Conservation (phyloP, 1,284 basidiomycete genomes). For the Sporisorium sorghi region DNA sequence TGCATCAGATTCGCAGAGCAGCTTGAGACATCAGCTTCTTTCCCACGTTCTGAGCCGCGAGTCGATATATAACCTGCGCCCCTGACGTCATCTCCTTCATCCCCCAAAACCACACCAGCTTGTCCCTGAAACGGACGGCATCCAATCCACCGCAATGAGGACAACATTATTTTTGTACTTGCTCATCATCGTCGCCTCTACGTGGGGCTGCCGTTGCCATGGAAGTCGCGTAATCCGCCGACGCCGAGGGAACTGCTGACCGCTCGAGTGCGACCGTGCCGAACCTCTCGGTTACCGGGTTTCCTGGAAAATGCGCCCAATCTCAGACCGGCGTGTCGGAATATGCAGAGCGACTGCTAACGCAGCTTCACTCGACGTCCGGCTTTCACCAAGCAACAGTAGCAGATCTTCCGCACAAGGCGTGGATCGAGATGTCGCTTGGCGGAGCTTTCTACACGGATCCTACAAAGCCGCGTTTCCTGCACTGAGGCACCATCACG, state of each 20-base stretch:
- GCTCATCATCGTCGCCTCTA: too few species aligned
- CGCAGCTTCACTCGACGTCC: neutral
- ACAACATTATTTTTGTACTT: too few species aligned
- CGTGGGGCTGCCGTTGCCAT: neutral
- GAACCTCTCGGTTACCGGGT: neutral
- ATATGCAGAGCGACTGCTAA: neutral
- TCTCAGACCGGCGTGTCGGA: neutral
- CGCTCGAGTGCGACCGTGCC: too few species aligned
- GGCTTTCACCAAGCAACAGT: neutral
- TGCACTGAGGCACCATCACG: neutral
- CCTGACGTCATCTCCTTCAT: too few species aligned
- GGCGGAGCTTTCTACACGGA: neutral
- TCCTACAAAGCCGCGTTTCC: neutral
- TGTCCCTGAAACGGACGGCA: too few species aligned
- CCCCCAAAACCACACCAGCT: too few species aligned
- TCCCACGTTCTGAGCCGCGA: too few species aligned
- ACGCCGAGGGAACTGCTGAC: neutral
- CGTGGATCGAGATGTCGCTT: neutral
- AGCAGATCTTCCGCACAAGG: neutral
- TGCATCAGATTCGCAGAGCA: too few species aligned
- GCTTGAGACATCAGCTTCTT: too few species aligned
- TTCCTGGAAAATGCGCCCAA: neutral
- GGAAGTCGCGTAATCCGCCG: neutral
- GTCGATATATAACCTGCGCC: too few species aligned
- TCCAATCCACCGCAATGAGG: too few species aligned